Base-by-base conservation (phyloP, 345 rosid genomes). In the Citropsis articulata region DNA sequence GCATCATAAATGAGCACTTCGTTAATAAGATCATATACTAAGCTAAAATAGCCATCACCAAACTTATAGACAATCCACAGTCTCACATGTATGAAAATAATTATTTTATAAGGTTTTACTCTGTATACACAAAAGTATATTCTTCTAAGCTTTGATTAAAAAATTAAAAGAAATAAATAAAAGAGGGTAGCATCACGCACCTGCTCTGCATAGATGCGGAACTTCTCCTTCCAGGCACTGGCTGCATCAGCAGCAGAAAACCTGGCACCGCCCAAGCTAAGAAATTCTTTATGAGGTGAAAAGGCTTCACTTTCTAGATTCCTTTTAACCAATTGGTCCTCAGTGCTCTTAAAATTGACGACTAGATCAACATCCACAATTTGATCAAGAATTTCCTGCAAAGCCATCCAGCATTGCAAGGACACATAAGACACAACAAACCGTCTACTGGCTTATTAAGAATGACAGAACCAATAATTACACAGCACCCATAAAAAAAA, bases 331-430 rank as follows among this genome's bases (percentile, higher is more conserved):
- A 84, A 59, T 35, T 79, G 82, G 27, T 86, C 89, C 77, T 87
- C 86, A 9, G 84, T 50, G 79, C 87, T 83, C 83, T 92, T 91
- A 68, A 96, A 90, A 83, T 94, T 96, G 63, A 96, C 86, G 59
- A 96, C 98, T 68, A 94, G 87, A 85, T 94, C 97, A 84, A 94
- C 82, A 82, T 91, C 93, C 53, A 90, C 92, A 73, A 94, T 84
- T 75, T 85, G 91, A 76, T 94, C 95, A 77, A 96, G 98, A 78
- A 92, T 90, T 80, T 92, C 97, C 99, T 94, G 97, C 80, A 79
- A 83, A 38, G 76, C 83, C 69, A 35, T 16, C 66, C 73, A 76
- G 30, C 9, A 68, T 62, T 77, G 36, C 75, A 60, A 40, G 36
- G 40, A 50, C 60, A 64, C n/a, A 22, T 9, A 24, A 50, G 24